phyloP scores from a whole-genome alignment of 495 filamentous ascomycete genomes.

The Jackrogersella minutella region DNA sequence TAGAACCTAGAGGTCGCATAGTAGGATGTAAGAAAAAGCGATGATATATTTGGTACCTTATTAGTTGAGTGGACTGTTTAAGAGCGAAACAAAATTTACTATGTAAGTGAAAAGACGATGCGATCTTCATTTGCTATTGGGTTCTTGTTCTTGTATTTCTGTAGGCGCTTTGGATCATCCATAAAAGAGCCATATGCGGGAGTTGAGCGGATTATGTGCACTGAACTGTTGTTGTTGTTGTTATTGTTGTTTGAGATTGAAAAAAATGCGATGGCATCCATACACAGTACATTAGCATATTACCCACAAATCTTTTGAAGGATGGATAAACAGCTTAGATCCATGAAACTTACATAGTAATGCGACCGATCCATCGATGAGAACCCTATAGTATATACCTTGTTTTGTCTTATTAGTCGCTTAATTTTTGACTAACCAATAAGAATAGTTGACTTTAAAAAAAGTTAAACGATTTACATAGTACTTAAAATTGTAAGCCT shows the following conservation, averaged over 20 bases:
- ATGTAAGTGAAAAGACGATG: conserved; percentile 15
- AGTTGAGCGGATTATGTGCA: conserved; percentile 35
- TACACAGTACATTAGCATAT: conserved; percentile 13
- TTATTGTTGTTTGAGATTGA: conserved; percentile 35
- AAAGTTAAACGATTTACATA: too few relatives aligned
- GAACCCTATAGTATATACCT: background rate
- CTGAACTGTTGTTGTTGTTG: background rate
- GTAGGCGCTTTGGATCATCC: background rate
- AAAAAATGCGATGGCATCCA: conserved; percentile 1
- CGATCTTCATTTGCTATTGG: conserved; percentile 25
- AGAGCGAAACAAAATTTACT: conserved; percentile 13
- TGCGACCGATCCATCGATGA: conserved; percentile 28
- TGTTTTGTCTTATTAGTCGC: conserved; percentile 3
- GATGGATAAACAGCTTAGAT: conserved; percentile 34
- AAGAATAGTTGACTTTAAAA: too few relatives aligned
- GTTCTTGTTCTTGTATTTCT: conserved; percentile 13
- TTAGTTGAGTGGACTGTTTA: conserved; percentile 6
- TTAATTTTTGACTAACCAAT: background rate
- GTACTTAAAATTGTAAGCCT: too few relatives aligned
- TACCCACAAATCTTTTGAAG: conserved; percentile 28
- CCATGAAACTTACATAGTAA: conserved; percentile 34
- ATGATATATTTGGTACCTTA: background rate
- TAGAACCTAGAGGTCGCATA: too few relatives aligned
- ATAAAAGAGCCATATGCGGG: conserved; percentile 4
- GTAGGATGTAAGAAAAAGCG: background rate